Percentiles rank a stretch among this genome's conserved stretches.
Evolutionary conservation across 129 eudicot species (phyloP).

Genomic region (Saussurea involucrata): DNA sequence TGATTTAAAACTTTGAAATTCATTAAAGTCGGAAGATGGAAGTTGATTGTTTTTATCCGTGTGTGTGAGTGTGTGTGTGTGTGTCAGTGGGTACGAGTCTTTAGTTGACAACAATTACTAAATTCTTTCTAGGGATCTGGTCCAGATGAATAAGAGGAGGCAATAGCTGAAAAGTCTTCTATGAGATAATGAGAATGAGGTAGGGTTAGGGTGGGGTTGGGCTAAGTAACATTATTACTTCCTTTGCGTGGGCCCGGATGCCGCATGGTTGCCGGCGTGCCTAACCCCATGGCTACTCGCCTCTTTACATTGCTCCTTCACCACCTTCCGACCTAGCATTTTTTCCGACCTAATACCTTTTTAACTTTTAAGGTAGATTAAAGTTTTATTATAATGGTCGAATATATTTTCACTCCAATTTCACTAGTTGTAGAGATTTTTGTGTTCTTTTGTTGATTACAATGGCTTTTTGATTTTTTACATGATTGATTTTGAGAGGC

Average conservation of each 20-base stretch:
- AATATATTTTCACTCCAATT: no score
- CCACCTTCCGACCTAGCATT: no score
- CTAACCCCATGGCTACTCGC: not conserved
- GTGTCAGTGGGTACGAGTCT: conserved; percentile 2
- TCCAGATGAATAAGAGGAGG: conserved; percentile 18
- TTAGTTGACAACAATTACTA: conserved; percentile 2
- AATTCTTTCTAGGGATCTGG: conserved; percentile 30
- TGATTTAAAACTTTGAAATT: not conserved
- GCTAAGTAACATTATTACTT: conserved; percentile 11
- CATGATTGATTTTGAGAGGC: no score
- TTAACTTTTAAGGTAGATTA: no score
- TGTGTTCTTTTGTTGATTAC: no score
- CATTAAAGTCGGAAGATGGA: not conserved
- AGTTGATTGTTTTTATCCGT: not conserved
- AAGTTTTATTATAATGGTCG: no score
- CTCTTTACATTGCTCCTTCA: not conserved
- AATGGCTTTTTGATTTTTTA: no score
- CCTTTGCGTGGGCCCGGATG: conserved; percentile 11
- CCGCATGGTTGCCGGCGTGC: conserved; percentile 30
- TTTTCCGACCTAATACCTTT: no score
- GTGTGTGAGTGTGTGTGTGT: conserved; percentile 8
- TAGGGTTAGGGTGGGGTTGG: conserved; percentile 7
- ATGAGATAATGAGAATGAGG: conserved; percentile 4
- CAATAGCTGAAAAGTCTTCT: conserved; percentile 33
- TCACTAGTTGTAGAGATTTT: no score